These are phyloP conservation scores for Tricholoma bakamatsutake DNA, from an alignment of 768 basidiomycete genomes.

Conservation along the genomic window DNA sequence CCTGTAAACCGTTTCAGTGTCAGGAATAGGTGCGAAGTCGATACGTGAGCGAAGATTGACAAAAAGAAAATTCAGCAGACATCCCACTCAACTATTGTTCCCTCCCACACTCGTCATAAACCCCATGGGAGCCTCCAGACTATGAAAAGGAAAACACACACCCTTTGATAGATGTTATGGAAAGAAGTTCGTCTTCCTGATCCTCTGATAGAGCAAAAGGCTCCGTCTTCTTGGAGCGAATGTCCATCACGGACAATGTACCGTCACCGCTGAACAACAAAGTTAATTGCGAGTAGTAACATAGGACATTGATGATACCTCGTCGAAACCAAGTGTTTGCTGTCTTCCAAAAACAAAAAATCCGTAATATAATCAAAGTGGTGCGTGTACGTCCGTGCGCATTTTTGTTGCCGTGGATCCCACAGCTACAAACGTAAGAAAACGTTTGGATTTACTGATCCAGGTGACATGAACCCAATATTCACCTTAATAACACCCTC, in stretches of 20 bases:
- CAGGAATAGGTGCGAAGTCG: not conserved
- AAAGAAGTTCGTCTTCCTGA: conserved; percentile 92
- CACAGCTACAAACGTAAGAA: conserved; percentile 57
- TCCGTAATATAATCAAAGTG: conserved; percentile 96
- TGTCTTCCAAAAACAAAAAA: conserved; percentile 80
- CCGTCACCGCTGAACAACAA: conserved; percentile 71
- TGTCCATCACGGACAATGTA: conserved; percentile 87
- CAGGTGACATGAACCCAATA: not conserved
- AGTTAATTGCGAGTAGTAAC: not conserved
- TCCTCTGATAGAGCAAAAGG: conserved; percentile 87
- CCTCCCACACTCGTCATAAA: not conserved
- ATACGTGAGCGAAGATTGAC: not conserved
- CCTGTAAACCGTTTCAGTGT: conserved; percentile 27
- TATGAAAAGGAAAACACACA: conserved; percentile 26
- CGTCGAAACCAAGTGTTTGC: conserved; percentile 79
- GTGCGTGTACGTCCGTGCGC: conserved; percentile 66
- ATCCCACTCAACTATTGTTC: not conserved
- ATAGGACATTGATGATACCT: conserved; percentile 46
- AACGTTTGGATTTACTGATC: conserved; percentile 1
- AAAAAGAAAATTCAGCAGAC: not conserved
- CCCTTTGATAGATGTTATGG: conserved; percentile 81
- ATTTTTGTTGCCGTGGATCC: conserved; percentile 72
- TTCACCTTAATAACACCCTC: conserved; percentile 88
- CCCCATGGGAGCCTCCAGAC: not conserved
- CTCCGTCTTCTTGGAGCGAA: conserved; percentile 72